These are phyloP conservation scores for Rubus idaeus DNA, from an alignment of 306 rosid genomes.

Conservation along the genomic window DNA sequence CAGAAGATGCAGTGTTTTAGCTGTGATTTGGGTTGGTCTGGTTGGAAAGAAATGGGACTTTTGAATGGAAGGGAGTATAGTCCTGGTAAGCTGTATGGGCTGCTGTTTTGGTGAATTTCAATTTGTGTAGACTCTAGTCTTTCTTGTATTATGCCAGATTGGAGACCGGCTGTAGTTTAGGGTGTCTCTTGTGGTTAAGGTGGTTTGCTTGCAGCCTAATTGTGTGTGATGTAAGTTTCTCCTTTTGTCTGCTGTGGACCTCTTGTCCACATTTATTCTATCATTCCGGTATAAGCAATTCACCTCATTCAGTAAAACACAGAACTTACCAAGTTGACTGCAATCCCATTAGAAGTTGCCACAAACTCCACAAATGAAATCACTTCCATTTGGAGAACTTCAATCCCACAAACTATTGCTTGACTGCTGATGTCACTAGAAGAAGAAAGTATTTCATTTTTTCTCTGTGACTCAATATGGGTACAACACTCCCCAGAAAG, in stretches of 20 bases:
- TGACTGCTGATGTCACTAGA: constrained; percentile 37
- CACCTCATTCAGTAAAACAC: constrained; percentile 12
- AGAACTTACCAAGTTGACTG: constrained; percentile 71
- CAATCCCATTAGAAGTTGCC: constrained; percentile 64
- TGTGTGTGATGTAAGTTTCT: neutral
- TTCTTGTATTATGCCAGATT: neutral
- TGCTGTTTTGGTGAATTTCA: neutral
- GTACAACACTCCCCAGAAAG: constrained; percentile 40
- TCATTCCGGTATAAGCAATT: neutral
- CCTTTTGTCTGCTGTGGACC: neutral
- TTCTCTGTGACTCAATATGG: constrained; percentile 31
- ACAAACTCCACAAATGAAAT: constrained; percentile 84
- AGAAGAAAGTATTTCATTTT: constrained; percentile 46
- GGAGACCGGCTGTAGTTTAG: neutral
- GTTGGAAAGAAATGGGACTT: neutral
- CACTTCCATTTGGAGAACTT: constrained; percentile 65
- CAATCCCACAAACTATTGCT: constrained; percentile 50
- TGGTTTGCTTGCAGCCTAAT: neutral
- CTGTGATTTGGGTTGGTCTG: neutral
- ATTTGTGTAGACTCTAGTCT: neutral
- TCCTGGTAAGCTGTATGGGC: neutral
- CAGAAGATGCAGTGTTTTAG: neutral
- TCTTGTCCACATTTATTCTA: neutral
- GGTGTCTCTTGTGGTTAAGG: neutral
- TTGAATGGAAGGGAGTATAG: neutral